These are phyloP conservation scores for Kalmanozyma brasiliensis DNA, from an alignment of 1,284 basidiomycete genomes.

Conservation along the genomic window DNA sequence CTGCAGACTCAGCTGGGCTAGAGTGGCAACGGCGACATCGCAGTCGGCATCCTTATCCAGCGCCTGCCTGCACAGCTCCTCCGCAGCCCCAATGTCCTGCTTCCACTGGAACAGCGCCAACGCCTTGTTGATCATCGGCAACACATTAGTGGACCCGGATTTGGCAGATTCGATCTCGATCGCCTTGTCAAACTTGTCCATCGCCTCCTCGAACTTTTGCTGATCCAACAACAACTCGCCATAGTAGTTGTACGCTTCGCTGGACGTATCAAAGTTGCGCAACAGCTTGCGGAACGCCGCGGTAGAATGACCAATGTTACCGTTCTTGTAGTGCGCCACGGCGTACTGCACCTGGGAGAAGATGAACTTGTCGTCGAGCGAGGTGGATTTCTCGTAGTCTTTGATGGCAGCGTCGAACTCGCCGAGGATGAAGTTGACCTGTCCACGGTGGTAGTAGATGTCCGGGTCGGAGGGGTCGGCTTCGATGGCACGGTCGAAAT, in stretches of 20 bases:
- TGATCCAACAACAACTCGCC: slow-evolving; percentile 96
- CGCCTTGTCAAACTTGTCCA: slow-evolving; percentile 94
- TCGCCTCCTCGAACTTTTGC: slow-evolving; percentile 85
- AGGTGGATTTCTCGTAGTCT: slow-evolving; percentile 88
- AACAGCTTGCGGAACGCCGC: slow-evolving; percentile 78
- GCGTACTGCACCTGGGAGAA: slow-evolving; percentile 97
- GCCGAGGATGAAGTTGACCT: slow-evolving; percentile 96
- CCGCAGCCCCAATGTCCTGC: slow-evolving; percentile 85
- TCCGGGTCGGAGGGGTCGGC: slow-evolving; percentile 88
- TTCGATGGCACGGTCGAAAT: slow-evolving; percentile 89
- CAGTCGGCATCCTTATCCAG: slow-evolving; percentile 85
- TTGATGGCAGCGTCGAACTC: slow-evolving; percentile 85
- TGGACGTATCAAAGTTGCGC: slow-evolving; percentile 54
- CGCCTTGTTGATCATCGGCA: slow-evolving; percentile 94
- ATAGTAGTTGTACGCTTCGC: slow-evolving; percentile 72
- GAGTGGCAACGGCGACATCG: slow-evolving; percentile 93
- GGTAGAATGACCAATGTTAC: slow-evolving; percentile 82
- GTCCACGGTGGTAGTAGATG: slow-evolving; percentile 98
- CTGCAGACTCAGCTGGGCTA: slow-evolving; percentile 92
- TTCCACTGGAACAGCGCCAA: slow-evolving; percentile 95
- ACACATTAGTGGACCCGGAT: slow-evolving; percentile 54
- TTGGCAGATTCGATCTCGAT: slow-evolving; percentile 82
- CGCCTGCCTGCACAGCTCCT: slow-evolving; percentile 86
- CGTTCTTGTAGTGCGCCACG: slow-evolving; percentile 94
- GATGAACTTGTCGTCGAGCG: slow-evolving; percentile 84